These are phyloP conservation scores for Zygnema circumcarinatum DNA, from an alignment of 139 green algal genomes.

Conservation along the genomic window DNA sequence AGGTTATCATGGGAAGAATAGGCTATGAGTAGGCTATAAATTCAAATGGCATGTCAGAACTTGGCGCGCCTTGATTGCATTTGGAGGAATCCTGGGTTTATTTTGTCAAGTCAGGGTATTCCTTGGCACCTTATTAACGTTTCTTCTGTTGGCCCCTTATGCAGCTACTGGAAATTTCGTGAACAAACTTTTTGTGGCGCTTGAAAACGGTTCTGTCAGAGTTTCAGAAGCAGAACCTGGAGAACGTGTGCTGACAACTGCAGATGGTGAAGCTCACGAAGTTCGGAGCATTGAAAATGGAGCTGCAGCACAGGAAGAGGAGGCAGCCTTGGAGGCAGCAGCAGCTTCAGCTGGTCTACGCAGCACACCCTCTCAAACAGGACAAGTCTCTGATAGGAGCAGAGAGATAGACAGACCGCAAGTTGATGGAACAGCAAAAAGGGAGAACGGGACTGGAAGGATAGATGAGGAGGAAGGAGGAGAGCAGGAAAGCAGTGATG, in stretches of 20 bases:
- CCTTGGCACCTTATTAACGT: no score
- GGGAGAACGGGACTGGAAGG: background rate
- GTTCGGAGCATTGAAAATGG: constrained; percentile 20
- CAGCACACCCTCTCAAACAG: background rate
- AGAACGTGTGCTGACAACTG: background rate
- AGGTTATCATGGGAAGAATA: no score
- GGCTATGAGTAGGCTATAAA: no score
- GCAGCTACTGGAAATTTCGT: constrained; percentile 55
- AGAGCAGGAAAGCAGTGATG: constrained; percentile 44
- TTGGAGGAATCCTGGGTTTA: no score
- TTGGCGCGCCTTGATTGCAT: no score
- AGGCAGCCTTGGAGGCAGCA: background rate
- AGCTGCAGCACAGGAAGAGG: background rate
- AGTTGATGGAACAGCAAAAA: constrained; percentile 4
- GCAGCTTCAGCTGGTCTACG: background rate
- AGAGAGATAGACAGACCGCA: background rate
- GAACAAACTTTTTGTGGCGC: constrained; percentile 29
- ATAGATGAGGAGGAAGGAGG: background rate
- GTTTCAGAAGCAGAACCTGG: constrained; percentile 8
- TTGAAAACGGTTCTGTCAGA: constrained; percentile 37
- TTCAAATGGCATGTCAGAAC: no score
- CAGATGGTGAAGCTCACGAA: background rate
- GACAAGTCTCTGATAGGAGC: constrained; percentile 4
- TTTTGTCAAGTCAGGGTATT: no score
- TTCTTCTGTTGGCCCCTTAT: background rate